phyloP scores from a whole-genome alignment of 805 yeast species.

The Lachancea meyersii region DNA sequence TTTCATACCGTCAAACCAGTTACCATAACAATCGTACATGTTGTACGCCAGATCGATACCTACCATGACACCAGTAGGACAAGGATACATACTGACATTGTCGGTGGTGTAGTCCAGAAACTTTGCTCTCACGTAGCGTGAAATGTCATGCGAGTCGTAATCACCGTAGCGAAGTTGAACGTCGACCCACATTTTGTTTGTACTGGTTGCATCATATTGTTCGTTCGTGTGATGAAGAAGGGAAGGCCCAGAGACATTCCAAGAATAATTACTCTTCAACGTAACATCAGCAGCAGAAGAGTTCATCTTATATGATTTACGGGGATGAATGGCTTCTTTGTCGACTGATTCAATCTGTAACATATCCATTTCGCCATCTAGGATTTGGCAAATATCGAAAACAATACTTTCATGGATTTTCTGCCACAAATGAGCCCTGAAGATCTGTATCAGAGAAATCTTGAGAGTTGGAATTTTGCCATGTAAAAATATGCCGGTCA shows the following conservation, averaged over 20 bases:
- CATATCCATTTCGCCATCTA: conserved; percentile 80
- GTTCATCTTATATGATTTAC: conserved; percentile 96
- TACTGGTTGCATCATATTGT: conserved; percentile 46
- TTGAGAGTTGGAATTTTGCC: conserved; percentile 97
- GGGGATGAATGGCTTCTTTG: conserved; percentile 90
- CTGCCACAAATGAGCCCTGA: conserved; percentile 98
- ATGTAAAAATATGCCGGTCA: conserved; percentile 94
- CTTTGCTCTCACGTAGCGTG: conserved; percentile 88
- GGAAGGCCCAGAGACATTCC: conserved; percentile 83
- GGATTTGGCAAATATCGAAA: conserved; percentile 84
- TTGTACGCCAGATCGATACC: conserved; percentile 93
- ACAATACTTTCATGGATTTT: conserved; percentile 95
- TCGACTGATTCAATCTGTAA: conserved; percentile 79
- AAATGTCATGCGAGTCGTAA: conserved; percentile 94
- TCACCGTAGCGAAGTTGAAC: conserved; percentile 95
- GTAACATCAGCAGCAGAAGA: conserved; percentile 91
- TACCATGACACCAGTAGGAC: conserved; percentile 85
- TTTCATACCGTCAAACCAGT: conserved; percentile 95
- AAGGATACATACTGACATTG: conserved; percentile 77
- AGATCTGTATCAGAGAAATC: conserved; percentile 90
- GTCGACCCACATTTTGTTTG: conserved; percentile 86
- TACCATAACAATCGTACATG: conserved; percentile 94
- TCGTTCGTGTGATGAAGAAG: conserved; percentile 68
- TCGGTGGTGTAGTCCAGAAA: conserved; percentile 90
- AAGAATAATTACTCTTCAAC: conserved; percentile 63